Evolutionary conservation across 257 asterid species (phyloP), one percentile per base, ranked within the genome.

Genomic region (Fraxinus anomala): DNA sequence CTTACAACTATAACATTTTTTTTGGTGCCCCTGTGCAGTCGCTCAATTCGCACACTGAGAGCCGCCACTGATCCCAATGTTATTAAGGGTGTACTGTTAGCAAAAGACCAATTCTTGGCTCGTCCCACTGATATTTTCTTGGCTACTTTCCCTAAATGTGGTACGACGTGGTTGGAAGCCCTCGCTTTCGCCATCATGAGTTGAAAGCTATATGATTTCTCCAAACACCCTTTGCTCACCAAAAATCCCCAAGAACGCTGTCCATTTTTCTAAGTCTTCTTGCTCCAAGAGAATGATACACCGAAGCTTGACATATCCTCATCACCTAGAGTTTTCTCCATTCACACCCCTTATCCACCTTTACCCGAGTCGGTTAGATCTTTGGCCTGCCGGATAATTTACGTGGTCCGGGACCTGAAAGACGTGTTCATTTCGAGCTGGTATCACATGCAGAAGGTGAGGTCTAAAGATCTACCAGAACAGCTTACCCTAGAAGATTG

Each of bases 141-240:
- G 68, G 68, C 68, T 61, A 61, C 68, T 61, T 61, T 61, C 68
- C 68, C 13, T 21, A 61, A 21, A 61, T 3, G 68, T 61, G 13
- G 68, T 7, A 61, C 6, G 10, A 61, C 68, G 10, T 23, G 68
- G 68, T 23, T 61, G 31, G 10, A 61, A 8, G 68, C 68, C 68
- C 28, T 61, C 4, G 31, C 31, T 59, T 59, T n/a, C 1, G 5
- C 30, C 24, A 21, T 21, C 67, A 10, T 59, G 5, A 59, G 9
- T 13, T 14, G 14, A 59, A 7, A 21, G 14, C 67, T 21, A 23
- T 59, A 7, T 14, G 19, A 59, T 59, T 59, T 59, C 31, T 23
- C 30, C 68, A 59, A 21, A 2, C 31, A 59, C 68, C 30, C 28
- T 59, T 59, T 23, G 28, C 31, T 59, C 24, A 23, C 68, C 31